A percentile compares a stretch with the other conserved stretches of the same genome.
Conservation (phyloP, 139 green algal genomes). For the Chlorella sorokiniana region DNA sequence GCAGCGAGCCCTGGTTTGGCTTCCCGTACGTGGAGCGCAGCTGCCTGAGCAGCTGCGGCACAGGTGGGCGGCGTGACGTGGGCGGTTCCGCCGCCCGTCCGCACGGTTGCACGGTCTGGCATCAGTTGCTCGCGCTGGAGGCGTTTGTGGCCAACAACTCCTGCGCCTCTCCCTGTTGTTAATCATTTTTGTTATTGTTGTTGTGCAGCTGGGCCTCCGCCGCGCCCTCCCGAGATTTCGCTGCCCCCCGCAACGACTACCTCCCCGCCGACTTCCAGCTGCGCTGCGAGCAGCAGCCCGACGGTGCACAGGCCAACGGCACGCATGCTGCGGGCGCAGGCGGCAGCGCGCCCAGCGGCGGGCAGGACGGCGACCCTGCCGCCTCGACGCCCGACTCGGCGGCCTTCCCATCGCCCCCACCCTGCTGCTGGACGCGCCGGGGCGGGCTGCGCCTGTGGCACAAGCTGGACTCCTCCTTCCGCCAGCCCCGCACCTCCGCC, state of each 20-base stretch:
- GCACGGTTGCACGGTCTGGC: too few relatives aligned
- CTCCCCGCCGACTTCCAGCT: slow-evolving; percentile 82
- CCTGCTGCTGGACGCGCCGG: slow-evolving; percentile 34
- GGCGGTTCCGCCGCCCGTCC: too few relatives aligned
- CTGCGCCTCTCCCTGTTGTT: neutral
- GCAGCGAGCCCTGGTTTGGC: slow-evolving; percentile 79
- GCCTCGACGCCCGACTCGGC: neutral
- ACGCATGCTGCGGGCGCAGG: neutral
- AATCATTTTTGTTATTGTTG: neutral
- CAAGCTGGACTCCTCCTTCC: slow-evolving; percentile 81
- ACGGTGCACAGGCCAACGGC: slow-evolving; percentile 1
- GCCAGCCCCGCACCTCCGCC: slow-evolving; percentile 61
- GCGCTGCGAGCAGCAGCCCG: slow-evolving; percentile 20
- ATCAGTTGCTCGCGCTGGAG: neutral
- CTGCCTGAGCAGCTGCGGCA: slow-evolving; percentile 49
- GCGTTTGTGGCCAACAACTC: neutral
- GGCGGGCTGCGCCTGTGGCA: slow-evolving; percentile 79
- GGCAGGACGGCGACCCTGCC: neutral
- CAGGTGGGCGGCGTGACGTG: slow-evolving; percentile 38
- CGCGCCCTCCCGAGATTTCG: slow-evolving; percentile 53
- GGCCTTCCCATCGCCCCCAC: slow-evolving; percentile 25
- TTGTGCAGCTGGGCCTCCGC: slow-evolving; percentile 14
- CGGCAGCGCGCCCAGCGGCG: neutral
- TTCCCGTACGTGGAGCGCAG: slow-evolving; percentile 42
- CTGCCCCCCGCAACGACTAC: slow-evolving; percentile 87